Conservation (phyloP, 164 flowering plant genomes). For the Umbilicus rupestris region DNA sequence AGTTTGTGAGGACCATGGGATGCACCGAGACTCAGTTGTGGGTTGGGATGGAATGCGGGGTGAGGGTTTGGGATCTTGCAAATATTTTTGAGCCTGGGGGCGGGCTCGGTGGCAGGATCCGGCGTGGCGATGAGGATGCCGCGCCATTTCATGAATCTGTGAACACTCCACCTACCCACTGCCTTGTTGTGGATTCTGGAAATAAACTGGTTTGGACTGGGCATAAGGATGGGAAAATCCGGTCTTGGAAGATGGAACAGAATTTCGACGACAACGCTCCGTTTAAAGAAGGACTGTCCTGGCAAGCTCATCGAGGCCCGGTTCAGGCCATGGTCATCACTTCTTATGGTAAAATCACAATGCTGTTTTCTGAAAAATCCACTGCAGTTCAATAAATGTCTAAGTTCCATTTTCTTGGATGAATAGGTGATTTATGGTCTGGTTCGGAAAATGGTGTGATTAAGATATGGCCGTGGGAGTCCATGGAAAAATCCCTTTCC, state of each 20-base stretch:
- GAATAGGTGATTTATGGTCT: conserved; percentile 90
- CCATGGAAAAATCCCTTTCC: conserved; percentile 72
- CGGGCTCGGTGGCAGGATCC: conserved; percentile 32
- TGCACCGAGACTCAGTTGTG: conserved; percentile 70
- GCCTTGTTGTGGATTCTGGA: conserved; percentile 54
- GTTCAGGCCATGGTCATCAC: conserved; percentile 63
- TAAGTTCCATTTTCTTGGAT: conserved; percentile 7
- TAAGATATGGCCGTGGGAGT: conserved; percentile 91
- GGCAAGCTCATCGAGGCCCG: conserved; percentile 84
- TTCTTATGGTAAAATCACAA: conserved; percentile 44
- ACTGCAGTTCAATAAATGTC: neutral
- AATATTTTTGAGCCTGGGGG: conserved; percentile 34
- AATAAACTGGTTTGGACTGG: conserved; percentile 80
- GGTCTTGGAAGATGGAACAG: conserved; percentile 88
- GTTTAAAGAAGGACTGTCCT: conserved; percentile 62
- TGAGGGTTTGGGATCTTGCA: conserved; percentile 53
- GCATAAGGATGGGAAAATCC: conserved; percentile 88
- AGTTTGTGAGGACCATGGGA: conserved; percentile 53
- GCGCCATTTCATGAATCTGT: conserved; percentile 69
- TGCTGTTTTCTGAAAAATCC: neutral
- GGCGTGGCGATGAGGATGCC: conserved; percentile 73
- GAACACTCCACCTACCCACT: conserved; percentile 45
- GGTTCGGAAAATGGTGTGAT: conserved; percentile 79
- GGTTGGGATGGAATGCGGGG: conserved; percentile 81
- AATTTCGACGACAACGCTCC: conserved; percentile 23